Base-by-base conservation (phyloP, 306 rosid species). In the Morella rubra region DNA sequence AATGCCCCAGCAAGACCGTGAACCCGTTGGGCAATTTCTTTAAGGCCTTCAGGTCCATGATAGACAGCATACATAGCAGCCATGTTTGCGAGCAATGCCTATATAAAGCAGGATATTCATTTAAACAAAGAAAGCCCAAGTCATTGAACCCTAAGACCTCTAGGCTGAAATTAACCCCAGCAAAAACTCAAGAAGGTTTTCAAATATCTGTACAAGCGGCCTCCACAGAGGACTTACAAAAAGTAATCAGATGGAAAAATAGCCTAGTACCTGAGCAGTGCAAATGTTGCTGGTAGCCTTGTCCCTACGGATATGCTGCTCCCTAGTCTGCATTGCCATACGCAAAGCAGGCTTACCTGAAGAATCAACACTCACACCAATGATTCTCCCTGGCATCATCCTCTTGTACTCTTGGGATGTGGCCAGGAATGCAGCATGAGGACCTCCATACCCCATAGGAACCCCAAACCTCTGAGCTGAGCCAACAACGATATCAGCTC, bases 381-480 rank as follows among this genome's bases (percentile, higher is more conserved):
- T 96, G 71, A 96, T 96, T 80, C 99, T 86, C 45, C 99, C 99
- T 0, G 99, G 99, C 98, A 96, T 96, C 99, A 96, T 89, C 87
- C 99, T 90, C 94, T 96, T 96, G 82, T 96, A 96, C 82, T 96
- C 99, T 81, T 91, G 97, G 8, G 99, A 96, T n/a, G 99, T 96
- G 42, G 99, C 99, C 81, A 96, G 50, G 75, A 96, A 96, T 19
- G 97, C 98, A 0, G 99, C 99, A 89, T 96, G 99, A 77, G 99
- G 99, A 66, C 99, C 99, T 69, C 99, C 99, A 84, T 96, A 96
- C 49, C 99, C 99, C 99, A 96, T 96, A 0, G 99, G 99, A 74
- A 96, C 99, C 16, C 99, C 99, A 44, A 96, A 96, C 82, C 99
- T 82, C 78, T 96, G 99, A 16, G 98, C 97, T 2, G 99, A 91